phyloP scores from a whole-genome alignment of 352 stramenopile genomes.

The Phytopythium litorale region DNA sequence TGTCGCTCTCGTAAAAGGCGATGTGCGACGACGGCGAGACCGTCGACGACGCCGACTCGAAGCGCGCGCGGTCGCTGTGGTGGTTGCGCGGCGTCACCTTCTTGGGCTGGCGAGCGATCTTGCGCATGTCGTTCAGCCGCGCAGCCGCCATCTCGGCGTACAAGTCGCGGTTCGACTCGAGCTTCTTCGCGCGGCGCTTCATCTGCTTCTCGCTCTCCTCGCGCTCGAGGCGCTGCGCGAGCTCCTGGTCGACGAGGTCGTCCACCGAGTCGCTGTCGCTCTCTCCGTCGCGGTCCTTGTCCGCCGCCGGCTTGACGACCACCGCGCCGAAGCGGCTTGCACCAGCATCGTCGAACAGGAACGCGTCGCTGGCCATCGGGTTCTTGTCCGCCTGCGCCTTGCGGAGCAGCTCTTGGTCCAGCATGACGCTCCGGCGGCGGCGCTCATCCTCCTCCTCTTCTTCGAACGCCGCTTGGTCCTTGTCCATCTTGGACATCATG shows the following conservation, averaged over 20 bases:
- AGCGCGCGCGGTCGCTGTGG: conserved; percentile 7
- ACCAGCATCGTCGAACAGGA: conserved; percentile 54
- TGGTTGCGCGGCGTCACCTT: conserved; percentile 21
- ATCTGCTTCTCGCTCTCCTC: conserved; percentile 56
- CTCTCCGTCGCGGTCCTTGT: conserved; percentile 21
- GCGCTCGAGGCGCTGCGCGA: conserved; percentile 32
- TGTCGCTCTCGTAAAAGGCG: conserved; percentile 1
- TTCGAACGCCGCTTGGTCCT: conserved; percentile 12
- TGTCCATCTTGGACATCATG: conserved; percentile 15
- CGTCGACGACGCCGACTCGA: not conserved
- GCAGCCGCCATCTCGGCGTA: conserved; percentile 71
- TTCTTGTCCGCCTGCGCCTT: conserved; percentile 14
- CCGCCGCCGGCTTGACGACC: conserved; percentile 24
- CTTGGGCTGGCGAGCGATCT: conserved; percentile 53
- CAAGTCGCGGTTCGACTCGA: conserved; percentile 67
- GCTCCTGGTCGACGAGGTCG: conserved; percentile 54
- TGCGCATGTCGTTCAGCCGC: conserved; percentile 52
- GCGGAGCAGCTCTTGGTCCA: conserved; percentile 58
- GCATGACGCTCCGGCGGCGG: conserved; percentile 25
- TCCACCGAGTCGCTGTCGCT: conserved; percentile 6
- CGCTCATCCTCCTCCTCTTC: conserved; percentile 46
- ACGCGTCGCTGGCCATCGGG: conserved; percentile 44
- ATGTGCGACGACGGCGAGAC: conserved; percentile 1
- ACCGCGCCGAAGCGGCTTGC: conserved; percentile 49
- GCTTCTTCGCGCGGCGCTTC: conserved; percentile 50